These are phyloP conservation scores for Tinospora cordifolia DNA, from an alignment of 164 flowering plant species.

Conservation along the genomic window DNA sequence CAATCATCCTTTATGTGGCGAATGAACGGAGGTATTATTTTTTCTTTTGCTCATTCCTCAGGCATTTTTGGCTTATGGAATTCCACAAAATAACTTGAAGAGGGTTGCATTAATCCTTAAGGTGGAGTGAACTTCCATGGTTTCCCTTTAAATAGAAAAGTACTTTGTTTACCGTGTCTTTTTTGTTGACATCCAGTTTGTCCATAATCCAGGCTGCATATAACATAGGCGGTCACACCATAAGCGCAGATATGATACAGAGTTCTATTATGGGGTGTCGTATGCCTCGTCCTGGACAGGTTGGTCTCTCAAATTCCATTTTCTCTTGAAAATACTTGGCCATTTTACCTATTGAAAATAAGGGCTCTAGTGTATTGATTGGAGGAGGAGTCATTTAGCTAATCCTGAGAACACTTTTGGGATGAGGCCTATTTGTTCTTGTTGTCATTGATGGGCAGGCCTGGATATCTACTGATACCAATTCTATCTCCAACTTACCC, in stretches of 20 bases:
- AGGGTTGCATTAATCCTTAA: slow-evolving; percentile 60
- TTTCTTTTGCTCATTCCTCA: slow-evolving; percentile 20
- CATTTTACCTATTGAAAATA: not conserved
- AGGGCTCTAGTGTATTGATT: not conserved
- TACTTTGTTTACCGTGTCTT: not conserved
- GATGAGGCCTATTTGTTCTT: not conserved
- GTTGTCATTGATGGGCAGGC: no score
- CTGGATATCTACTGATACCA: no score
- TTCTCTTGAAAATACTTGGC: not conserved
- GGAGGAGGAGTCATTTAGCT: not conserved
- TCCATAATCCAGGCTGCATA: slow-evolving; percentile 68
- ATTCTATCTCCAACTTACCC: no score
- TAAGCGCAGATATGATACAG: slow-evolving; percentile 81
- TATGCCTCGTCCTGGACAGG: slow-evolving; percentile 89
- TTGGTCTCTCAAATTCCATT: slow-evolving; percentile 8
- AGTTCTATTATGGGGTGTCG: slow-evolving; percentile 73
- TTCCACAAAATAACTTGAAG: slow-evolving; percentile 74
- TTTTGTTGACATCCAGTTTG: slow-evolving; percentile 14
- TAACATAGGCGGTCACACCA: slow-evolving; percentile 73
- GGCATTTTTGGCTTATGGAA: slow-evolving; percentile 87
- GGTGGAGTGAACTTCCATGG: slow-evolving; percentile 30
- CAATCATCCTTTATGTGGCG: not conserved
- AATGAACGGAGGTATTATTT: slow-evolving; percentile 1
- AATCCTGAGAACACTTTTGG: not conserved
- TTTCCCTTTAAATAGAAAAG: not conserved